Evolutionary conservation across 805 yeast genomes (phyloP).

Genomic region (Metschnikowia vanudenii): DNA sequence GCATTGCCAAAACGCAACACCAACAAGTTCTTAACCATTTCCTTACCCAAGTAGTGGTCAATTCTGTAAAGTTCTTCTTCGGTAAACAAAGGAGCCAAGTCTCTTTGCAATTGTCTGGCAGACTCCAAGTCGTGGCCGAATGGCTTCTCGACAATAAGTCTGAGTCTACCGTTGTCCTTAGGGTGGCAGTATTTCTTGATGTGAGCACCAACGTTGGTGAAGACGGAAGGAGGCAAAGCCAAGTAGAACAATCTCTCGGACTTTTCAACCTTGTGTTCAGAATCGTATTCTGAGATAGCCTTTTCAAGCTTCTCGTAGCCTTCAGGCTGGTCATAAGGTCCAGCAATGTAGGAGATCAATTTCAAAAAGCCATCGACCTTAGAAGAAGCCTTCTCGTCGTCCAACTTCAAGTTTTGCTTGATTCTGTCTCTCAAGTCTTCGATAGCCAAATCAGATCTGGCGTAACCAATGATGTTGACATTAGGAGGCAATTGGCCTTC

Average conservation of each 20-base stretch:
- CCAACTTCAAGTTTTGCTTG: conserved; percentile 54
- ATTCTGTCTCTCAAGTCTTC: conserved; percentile 71
- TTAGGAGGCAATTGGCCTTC: conserved; percentile 72
- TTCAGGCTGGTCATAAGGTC: conserved; percentile 76
- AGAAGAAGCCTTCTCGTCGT: conserved; percentile 40
- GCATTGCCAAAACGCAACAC: conserved; percentile 90
- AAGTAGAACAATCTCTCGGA: conserved; percentile 86
- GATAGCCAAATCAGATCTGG: conserved; percentile 71
- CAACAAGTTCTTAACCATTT: conserved; percentile 91
- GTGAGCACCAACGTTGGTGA: conserved; percentile 72
- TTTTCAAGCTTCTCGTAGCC: conserved; percentile 63
- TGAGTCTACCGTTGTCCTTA: conserved; percentile 53
- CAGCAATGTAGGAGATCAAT: conserved; percentile 66
- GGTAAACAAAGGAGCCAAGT: conserved; percentile 78
- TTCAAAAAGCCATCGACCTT: conserved; percentile 63
- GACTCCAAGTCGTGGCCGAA: conserved; percentile 89
- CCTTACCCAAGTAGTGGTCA: conserved; percentile 97
- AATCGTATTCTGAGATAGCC: conserved; percentile 60
- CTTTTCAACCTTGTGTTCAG: conserved; percentile 37
- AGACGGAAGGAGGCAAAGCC: conserved; percentile 93
- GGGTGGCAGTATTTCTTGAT: conserved; percentile 65
- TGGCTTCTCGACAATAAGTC: conserved; percentile 94
- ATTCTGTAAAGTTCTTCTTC: conserved; percentile 94
- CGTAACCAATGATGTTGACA: conserved; percentile 84
- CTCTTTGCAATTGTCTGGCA: conserved; percentile 71